phyloP scores from a whole-genome alignment of 148 eudicot species.

The Simmondsia chinensis region DNA sequence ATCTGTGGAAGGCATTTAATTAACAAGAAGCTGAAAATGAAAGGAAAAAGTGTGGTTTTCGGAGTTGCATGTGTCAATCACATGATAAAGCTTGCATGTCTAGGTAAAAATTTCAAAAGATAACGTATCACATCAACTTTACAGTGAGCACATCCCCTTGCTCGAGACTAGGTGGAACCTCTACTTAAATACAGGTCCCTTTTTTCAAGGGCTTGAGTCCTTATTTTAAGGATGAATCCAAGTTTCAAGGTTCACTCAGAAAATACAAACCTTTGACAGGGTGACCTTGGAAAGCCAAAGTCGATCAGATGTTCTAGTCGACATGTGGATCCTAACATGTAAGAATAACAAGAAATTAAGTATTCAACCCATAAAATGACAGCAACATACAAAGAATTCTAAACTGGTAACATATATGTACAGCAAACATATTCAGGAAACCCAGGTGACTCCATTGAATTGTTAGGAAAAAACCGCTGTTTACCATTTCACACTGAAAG shows the following conservation, averaged over 20 bases:
- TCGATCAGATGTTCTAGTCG: conserved; percentile 71
- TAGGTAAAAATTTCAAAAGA: too few relatives aligned
- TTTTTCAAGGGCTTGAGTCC: not conserved
- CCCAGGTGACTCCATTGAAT: too few relatives aligned
- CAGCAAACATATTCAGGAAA: not conserved
- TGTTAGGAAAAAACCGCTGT: too few relatives aligned
- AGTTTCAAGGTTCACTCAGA: not conserved
- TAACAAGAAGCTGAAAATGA: too few relatives aligned
- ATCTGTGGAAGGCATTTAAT: too few relatives aligned
- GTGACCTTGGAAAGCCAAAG: conserved; percentile 66
- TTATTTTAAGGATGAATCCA: not conserved
- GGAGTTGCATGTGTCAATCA: too few relatives aligned
- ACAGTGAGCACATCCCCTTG: too few relatives aligned
- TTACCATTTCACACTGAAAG: too few relatives aligned
- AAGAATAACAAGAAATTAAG: conserved; percentile 10
- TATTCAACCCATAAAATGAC: not conserved
- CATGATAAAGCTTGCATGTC: too few relatives aligned
- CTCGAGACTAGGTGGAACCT: too few relatives aligned
- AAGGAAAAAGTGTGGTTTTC: too few relatives aligned
- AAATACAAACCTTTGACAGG: conserved; percentile 58
- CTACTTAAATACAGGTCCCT: not conserved
- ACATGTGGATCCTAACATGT: conserved; percentile 66
- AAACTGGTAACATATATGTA: not conserved
- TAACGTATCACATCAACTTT: too few relatives aligned
- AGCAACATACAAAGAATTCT: not conserved